Base-by-base conservation (phyloP, 306 rosid species). In the Calophaca sinica region DNA sequence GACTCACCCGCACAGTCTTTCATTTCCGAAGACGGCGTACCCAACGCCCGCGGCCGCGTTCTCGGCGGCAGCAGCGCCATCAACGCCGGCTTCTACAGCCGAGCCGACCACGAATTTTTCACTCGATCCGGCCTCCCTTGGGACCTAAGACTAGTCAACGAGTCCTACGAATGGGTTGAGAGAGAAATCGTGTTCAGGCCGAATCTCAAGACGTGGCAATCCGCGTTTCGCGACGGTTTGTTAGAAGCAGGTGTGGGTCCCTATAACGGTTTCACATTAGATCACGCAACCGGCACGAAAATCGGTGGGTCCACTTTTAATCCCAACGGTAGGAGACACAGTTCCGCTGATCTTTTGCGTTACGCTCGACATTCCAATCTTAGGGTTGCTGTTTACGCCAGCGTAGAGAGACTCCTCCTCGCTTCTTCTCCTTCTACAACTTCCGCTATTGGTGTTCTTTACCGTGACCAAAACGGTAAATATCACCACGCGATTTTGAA, bases 1-100 rank as follows among this genome's bases (percentile, higher is more conserved):
- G 87, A 89, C 66, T 88, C 97, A 0, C 90, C 99, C 0, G 84
- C 90, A 0, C 91, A 96, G 35, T 41, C 84, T 6, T 96, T 96
- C 87, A 75, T 71, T 4, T 96, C 99, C 0, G 97, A 90, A 45
- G 99, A 96, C 7, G 99, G 98, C 2, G 90, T 96, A 14, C 85
- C 83, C n/a, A 96, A 96, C 36, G 96, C 96, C 12, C 85, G 98
- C 0, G 99, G 99, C 1, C 89, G 92, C 2, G 83, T 96, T 83
- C 99, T 96, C 59, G 99, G 98, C 3, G 99, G 99, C 31, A 89
- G 99, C 81, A 92, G 96, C 75, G 93, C 89, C 46, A 89, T 96
- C 14, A 96, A 96, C 64, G 99, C 98, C 0, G 99, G 99, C 2
- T 96, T 96, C 80, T 96, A 96, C 48, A 89, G 98, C 81, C 73